A percentile compares a stretch with the other conserved stretches of the same genome.
Evolutionary conservation across 371 early-diverging fungal genomes (phyloP).

Genomic region (Rhizopus stolonifer): DNA sequence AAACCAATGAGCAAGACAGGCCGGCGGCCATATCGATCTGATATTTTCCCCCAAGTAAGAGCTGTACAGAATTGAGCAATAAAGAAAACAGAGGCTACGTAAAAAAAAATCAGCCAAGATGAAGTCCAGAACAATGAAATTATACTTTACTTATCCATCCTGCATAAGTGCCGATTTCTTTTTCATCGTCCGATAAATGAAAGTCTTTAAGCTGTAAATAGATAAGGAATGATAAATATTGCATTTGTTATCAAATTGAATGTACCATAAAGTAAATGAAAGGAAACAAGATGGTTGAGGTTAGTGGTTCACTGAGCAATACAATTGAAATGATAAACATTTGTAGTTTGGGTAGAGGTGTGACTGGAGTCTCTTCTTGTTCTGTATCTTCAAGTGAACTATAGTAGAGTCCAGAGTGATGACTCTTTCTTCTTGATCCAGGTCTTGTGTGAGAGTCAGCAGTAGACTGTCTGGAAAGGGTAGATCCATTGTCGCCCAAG

Average conservation of each 20-base stretch:
- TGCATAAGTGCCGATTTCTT: conserved; percentile 67
- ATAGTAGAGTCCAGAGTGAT: conserved; percentile 4
- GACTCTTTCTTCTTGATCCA: not conserved
- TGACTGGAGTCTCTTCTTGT: not conserved
- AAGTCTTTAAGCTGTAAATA: conserved; percentile 67
- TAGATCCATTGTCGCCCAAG: conserved; percentile 2
- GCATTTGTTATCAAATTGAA: not conserved
- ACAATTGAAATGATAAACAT: conserved; percentile 61
- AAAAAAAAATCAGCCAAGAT: no score
- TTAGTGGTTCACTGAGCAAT: conserved; percentile 65
- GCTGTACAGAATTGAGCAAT: conserved; percentile 59
- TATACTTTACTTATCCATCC: conserved; percentile 55
- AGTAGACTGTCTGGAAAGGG: not conserved
- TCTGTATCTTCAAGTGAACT: not conserved
- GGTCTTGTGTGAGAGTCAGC: not conserved
- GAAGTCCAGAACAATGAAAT: no score
- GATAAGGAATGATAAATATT: no score
- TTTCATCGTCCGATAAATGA: conserved; percentile 57
- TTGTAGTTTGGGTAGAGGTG: conserved; percentile 26
- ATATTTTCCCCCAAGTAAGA: conserved; percentile 56
- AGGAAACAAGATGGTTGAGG: conserved; percentile 65
- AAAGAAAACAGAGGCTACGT: conserved; percentile 55
- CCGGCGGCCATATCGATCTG: conserved; percentile 71
- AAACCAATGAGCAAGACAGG: conserved; percentile 80
- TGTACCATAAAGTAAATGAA: conserved; percentile 66